Evolutionary conservation across 2,329 filamentous ascomycete species (phyloP), one percentile per base, ranked within the genome.

Genomic region (Huntiella abstrusa): DNA sequence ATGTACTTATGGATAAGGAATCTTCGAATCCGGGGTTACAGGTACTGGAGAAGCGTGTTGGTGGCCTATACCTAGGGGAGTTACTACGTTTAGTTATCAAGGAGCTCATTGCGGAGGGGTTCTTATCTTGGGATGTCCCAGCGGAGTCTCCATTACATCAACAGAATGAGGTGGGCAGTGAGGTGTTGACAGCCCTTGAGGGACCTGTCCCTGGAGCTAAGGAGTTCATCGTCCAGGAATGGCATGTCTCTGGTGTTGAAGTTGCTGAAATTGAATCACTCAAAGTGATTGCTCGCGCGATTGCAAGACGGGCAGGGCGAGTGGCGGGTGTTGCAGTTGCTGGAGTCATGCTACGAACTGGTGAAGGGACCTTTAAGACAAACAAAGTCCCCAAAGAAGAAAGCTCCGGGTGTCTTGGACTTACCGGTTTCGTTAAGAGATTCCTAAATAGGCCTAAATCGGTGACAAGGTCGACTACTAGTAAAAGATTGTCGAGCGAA

Each of bases 31-130:
- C 80, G 0, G 80, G 80, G 8, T 73, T 82, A 44, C 82, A 87
- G 56, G 83, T 85, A 71, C 84, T 86, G 53, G 82, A 87, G 62
- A 87, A 87, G 64, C 75, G 80, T 35, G 72, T 86, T n/a, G 83
- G 78, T 0, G 82, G 82, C 51, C 80, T 87, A 74, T 87, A 87
- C 60, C 60, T 87, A 43, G 82, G 82, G 11, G 83, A 87, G 57
- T 77, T 87, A 35, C 66, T 86, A 41, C 71, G 82, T 39, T 68
- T 76, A 13, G 73, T 73, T 12, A 61, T 86, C 8, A 55, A 83
- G 17, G 60, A 65, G 4, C n/a, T 42, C 63, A 35, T 54, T 61
- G 45, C 47, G 49, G 2, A 36, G 4, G 11, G 22, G 15, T 11
- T 28, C 32, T 28, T 45, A n/a, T 11, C 2, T 13, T 36, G 43